Conservation (phyloP, 78 protist genomes). For the Isochrysis galbana region DNA sequence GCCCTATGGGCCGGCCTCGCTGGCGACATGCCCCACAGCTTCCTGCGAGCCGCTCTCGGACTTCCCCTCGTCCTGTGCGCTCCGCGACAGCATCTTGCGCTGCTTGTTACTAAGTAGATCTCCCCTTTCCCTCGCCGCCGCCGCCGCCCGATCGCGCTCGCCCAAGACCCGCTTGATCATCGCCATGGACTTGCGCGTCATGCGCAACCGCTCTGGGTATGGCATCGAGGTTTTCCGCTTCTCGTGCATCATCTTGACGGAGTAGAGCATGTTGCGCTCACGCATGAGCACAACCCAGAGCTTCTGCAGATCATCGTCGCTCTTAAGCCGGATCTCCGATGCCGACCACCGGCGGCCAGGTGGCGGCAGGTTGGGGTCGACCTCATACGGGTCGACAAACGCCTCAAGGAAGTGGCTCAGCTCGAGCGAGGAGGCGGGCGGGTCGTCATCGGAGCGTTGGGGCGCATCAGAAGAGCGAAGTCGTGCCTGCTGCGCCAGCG, state of each 20-base stretch:
- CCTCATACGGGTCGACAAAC: not conserved
- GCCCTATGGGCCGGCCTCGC: too few relatives aligned
- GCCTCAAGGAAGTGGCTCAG: too few relatives aligned
- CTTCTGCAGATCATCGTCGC: constrained; percentile 67
- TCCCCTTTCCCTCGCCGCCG: not conserved
- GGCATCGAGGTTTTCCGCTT: not conserved
- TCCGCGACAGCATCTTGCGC: too few relatives aligned
- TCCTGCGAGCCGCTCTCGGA: too few relatives aligned
- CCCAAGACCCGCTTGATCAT: not conserved
- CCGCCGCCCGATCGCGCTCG: not conserved
- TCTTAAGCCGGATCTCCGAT: constrained; percentile 61
- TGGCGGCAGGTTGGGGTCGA: not conserved
- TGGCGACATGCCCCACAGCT: too few relatives aligned
- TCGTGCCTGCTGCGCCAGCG: too few relatives aligned
- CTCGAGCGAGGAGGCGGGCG: too few relatives aligned
- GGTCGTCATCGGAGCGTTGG: too few relatives aligned
- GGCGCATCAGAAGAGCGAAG: too few relatives aligned
- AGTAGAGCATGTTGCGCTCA: constrained; percentile 65
- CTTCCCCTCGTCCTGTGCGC: too few relatives aligned
- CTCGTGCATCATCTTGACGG: constrained; percentile 15
- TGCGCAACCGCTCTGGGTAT: not conserved
- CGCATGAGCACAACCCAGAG: constrained; percentile 69
- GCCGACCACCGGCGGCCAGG: not conserved
- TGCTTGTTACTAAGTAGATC: not conserved
- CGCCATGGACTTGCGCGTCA: not conserved